Percentiles rank a stretch among this genome's conserved stretches.
Conservation (phyloP, 2,329 filamentous ascomycete species). For the Byssoonygena ceratinophila region DNA sequence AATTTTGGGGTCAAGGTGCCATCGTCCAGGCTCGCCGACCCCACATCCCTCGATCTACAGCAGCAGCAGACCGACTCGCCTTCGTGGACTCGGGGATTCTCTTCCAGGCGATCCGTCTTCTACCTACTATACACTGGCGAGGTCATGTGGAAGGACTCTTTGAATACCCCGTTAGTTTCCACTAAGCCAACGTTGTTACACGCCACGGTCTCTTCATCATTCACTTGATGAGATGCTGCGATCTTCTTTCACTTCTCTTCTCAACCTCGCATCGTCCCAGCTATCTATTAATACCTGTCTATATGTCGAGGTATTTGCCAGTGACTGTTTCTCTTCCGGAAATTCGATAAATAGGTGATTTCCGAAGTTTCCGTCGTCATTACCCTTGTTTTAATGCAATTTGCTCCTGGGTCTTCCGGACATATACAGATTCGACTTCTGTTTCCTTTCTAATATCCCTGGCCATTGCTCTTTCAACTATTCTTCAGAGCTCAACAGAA, state of each 20-base stretch:
- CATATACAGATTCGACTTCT: background rate
- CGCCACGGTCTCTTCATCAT: slow-evolving; percentile 1
- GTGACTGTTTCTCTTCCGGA: background rate
- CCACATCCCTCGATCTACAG: background rate
- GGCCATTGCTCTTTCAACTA: background rate
- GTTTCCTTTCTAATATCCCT: background rate
- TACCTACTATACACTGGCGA: too few relatives aligned
- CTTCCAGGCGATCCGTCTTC: background rate
- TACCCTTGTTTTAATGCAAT: background rate
- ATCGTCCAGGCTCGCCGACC: slow-evolving; percentile 1
- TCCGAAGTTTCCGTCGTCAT: background rate
- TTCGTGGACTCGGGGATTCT: background rate
- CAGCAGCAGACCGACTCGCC: background rate
- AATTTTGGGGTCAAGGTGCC: background rate
- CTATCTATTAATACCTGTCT: background rate
- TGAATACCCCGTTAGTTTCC: background rate
- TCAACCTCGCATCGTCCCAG: background rate
- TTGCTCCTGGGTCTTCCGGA: background rate
- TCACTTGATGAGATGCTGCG: background rate
- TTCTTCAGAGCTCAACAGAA: background rate
- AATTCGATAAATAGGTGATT: background rate
- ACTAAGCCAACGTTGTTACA: background rate
- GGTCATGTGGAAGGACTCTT: slow-evolving; percentile 7
- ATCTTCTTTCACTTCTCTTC: background rate
- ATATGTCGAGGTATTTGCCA: background rate